Conservation (phyloP, 2,329 filamentous ascomycete genomes). For the Calonectria honghensis region DNA sequence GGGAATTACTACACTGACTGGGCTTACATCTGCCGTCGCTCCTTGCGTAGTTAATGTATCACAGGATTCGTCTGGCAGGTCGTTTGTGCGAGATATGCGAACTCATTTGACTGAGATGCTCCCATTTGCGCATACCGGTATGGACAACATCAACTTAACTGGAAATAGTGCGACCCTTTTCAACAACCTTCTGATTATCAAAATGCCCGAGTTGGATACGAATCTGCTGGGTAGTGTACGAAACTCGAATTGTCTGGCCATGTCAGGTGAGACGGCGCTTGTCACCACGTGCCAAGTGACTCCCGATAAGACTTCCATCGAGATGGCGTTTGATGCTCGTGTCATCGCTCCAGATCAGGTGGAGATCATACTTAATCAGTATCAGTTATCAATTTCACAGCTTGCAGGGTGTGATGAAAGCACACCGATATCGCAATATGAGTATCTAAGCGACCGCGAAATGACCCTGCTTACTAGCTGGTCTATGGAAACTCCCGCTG, state of each 20-base stretch:
- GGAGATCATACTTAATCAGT: slow-evolving; percentile 11
- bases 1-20: slow-evolving; percentile 18
- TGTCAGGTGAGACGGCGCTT: slow-evolving; percentile 17
- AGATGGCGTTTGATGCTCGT: slow-evolving; percentile 21
- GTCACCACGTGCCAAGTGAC: slow-evolving; percentile 23
- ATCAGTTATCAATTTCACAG: slow-evolving; percentile 18
- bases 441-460: slow-evolving; percentile 15
- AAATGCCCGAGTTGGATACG: slow-evolving; percentile 10
- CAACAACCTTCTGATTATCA: slow-evolving; percentile 19
- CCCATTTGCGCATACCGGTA: slow-evolving; percentile 26
- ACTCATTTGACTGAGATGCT: slow-evolving; percentile 26
- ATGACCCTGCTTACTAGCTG: slow-evolving; percentile 15
- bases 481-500: slow-evolving; percentile 1
- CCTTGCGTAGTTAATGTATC: slow-evolving; percentile 14
- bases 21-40: slow-evolving; percentile 16
- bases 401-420: slow-evolving; percentile 18
- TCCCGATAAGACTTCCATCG: slow-evolving; percentile 19
- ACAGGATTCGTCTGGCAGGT: slow-evolving; percentile 20
- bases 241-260: slow-evolving; percentile 14
- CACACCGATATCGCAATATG: slow-evolving; percentile 18
- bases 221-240: slow-evolving; percentile 12
- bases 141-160: slow-evolving; percentile 23
- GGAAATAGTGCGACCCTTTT: slow-evolving; percentile 18
- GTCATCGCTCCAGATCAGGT: slow-evolving; percentile 19
- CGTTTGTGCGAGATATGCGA: slow-evolving; percentile 20